Evolutionary conservation across 345 rosid genomes (phyloP), one percentile per base, ranked within the genome.

Genomic region (Melastoma malabathricum): DNA sequence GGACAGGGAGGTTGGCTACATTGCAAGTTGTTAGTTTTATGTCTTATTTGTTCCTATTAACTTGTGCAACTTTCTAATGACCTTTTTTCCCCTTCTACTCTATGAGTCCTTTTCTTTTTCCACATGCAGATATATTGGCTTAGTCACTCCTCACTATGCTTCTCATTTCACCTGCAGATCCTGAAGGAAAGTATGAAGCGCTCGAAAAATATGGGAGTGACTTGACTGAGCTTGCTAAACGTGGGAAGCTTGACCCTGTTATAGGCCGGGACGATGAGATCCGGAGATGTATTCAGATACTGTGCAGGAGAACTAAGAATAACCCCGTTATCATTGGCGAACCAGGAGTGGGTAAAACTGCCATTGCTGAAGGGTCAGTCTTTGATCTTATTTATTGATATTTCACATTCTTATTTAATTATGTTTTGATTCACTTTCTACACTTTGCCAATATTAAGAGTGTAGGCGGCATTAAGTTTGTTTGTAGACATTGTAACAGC

Each of bases 301-400:
- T 92, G 50, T 87, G 81, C 43, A 72, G 98, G 75, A 84, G 96
- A 71, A 92, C 96, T 3, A 87, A 90, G 65, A 90, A 86, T 71
- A 90, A 90, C 70, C 96, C 85, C 52, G 94, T 86, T 23, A 86
- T 90, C 53, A 90, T 90, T 48, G 96, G 94, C 43, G 98, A 89
- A 59, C 98, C 94, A 62, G 94, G 94, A 65, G 95, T 89, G 20
- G 87, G 98, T 39, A 90, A 90, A 80, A 86, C 96, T 72, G 96
- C 96, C 39, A 81, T 79, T 46, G 93, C 83, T 25, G 88, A 84
- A 63, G 94, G 89, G 94, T 84, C 62, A 60, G 78, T 54, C 61
- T 29, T 29, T 25, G 7, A 17, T 27, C 27, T 29, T 44, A 23
- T 51, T 44, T 51, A 20, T 59, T 44, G 38, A 1, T 29, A 5